Percentiles rank a stretch among this genome's conserved stretches.
Conservation (phyloP, 768 basidiomycete genomes). For the Sporobolomyces pararoseus region DNA sequence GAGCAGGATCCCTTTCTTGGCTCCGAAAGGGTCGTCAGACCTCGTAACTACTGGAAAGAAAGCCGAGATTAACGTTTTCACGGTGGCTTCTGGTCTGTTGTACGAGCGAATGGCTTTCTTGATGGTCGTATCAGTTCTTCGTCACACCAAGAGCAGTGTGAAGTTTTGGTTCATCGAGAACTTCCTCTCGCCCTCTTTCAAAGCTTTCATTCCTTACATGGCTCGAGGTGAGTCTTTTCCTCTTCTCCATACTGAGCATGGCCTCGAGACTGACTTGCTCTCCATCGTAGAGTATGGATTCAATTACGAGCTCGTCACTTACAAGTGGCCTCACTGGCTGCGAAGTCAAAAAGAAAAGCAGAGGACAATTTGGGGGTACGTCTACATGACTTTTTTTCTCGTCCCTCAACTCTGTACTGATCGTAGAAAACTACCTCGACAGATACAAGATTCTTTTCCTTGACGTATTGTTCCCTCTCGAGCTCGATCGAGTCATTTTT, state of each 20-base stretch:
- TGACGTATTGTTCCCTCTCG: constrained; percentile 97
- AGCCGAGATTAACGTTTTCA: constrained; percentile 98
- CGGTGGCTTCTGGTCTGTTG: constrained; percentile 90
- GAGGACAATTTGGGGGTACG: constrained; percentile 86
- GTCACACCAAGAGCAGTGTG: constrained; percentile 87
- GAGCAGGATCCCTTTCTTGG: constrained; percentile 36
- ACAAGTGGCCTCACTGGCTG: constrained; percentile 99
- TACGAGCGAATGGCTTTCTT: constrained; percentile 98
- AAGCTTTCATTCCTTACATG: constrained; percentile 47
- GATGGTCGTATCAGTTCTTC: constrained; percentile 94
- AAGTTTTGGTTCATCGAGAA: constrained; percentile 99
- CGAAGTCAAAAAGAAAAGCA: constrained; percentile 97
- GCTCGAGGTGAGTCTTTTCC: constrained; percentile 4
- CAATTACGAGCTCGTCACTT: constrained; percentile 94
- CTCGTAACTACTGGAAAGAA: constrained; percentile 43
- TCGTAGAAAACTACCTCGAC: no score
- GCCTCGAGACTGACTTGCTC: neutral
- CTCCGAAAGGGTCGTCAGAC: constrained; percentile 28
- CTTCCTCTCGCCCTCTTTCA: constrained; percentile 93
- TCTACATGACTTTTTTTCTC: neutral
- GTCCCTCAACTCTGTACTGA: neutral
- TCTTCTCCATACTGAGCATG: no score
- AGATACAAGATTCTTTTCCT: constrained; percentile 97
- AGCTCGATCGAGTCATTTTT: constrained; percentile 97
- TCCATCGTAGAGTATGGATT: constrained; percentile 73